Conservation (phyloP, 148 eudicot genomes). For the Diospyros kaki region DNA sequence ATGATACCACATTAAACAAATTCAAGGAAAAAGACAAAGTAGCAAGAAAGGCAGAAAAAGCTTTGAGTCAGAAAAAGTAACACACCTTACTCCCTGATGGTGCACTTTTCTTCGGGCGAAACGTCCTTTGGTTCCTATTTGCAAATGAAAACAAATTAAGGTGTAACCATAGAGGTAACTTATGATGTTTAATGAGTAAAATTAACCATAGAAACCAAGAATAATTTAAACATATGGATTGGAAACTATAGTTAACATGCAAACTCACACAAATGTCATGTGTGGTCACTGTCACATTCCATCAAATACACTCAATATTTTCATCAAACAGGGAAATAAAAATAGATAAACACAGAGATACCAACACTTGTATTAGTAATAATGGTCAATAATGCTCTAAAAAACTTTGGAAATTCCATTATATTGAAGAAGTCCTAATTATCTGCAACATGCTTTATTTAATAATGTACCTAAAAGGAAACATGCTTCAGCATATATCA, state of each 20-base stretch:
- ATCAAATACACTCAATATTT: neutral
- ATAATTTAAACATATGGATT: neutral
- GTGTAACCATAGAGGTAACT: slow-evolving; percentile 7
- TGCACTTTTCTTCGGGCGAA: slow-evolving; percentile 94
- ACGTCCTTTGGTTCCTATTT: slow-evolving; percentile 84
- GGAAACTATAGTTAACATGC: neutral
- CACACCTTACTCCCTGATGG: slow-evolving; percentile 97
- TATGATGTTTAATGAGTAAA: neutral
- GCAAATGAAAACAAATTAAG: slow-evolving; percentile 15
- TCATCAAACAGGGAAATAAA: neutral
- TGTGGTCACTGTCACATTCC: neutral
- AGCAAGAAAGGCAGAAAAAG: slow-evolving; percentile 1
- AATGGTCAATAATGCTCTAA: neutral
- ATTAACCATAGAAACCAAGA: slow-evolving; percentile 9
- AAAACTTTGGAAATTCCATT: too few relatives aligned
- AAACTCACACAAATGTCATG: neutral
- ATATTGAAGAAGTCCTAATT: too few relatives aligned
- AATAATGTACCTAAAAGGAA: too few relatives aligned
- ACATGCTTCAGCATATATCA: too few relatives aligned
- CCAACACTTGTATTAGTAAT: neutral
- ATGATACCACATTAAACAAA: neutral
- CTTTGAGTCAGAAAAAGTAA: slow-evolving; percentile 10
- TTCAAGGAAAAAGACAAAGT: slow-evolving; percentile 1
- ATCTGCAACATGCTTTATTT: too few relatives aligned
- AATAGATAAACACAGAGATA: neutral